Percentiles rank a stretch among this genome's conserved stretches.
Conservation (phyloP, 2,329 filamentous ascomycete genomes). For the Thielaviopsis populi region DNA sequence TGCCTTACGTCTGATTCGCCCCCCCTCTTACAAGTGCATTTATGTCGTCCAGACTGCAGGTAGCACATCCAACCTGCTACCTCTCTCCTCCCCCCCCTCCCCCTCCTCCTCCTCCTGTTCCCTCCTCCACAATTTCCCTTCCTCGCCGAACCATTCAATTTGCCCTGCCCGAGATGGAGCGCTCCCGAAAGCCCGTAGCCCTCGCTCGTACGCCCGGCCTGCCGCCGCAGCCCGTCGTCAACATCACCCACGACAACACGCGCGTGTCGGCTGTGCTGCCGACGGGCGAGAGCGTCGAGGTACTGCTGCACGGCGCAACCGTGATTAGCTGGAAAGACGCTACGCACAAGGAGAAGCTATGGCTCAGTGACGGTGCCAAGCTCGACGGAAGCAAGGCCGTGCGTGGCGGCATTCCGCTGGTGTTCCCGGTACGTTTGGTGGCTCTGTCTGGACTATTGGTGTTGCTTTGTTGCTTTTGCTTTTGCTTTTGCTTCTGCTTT, state of each 20-base stretch:
- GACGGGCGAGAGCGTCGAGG: conserved; percentile 70
- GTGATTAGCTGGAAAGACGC: conserved; percentile 86
- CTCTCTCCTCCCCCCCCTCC: background rate
- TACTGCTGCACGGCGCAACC: conserved; percentile 84
- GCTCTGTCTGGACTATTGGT: no score
- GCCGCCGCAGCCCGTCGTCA: conserved; percentile 61
- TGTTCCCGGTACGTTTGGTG: conserved; percentile 59
- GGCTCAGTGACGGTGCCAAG: conserved; percentile 63
- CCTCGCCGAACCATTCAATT: conserved; percentile 4
- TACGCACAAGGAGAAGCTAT: conserved; percentile 66
- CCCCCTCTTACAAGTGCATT: background rate
- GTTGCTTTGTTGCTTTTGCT: background rate
- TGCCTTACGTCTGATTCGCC: conserved; percentile 1
- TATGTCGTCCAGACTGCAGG: background rate
- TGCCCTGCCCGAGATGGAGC: conserved; percentile 44
- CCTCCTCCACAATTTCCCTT: conserved; percentile 26
- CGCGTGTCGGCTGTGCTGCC: conserved; percentile 68
- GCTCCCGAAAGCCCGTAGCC: conserved; percentile 67
- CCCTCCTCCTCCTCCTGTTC: background rate
- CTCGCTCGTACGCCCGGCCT: conserved; percentile 59
- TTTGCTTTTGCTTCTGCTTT: background rate
- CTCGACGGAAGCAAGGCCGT: conserved; percentile 83
- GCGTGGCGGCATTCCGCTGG: conserved; percentile 77
- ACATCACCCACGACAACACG: conserved; percentile 54
- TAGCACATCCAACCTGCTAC: background rate